phyloP scores from a whole-genome alignment of 1,284 basidiomycete genomes.

The Boletellus sp. region DNA sequence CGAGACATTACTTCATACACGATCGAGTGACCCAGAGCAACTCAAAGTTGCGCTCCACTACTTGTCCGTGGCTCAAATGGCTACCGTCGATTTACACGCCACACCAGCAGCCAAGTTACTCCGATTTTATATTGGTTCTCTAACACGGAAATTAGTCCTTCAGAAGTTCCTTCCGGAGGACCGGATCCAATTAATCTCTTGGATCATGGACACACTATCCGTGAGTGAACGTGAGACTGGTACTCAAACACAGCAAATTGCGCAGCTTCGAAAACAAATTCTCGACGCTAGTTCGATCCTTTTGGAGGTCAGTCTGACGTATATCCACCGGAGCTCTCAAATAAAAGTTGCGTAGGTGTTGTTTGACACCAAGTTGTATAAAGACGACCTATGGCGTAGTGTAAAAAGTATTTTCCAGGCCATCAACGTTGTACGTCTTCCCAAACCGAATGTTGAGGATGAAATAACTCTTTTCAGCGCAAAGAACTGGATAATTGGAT shows the following conservation, averaged over 20 bases:
- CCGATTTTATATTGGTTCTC: conserved; percentile 47
- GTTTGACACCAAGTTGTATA: conserved; percentile 31
- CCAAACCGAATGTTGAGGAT: conserved; percentile 5
- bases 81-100: conserved; percentile 42
- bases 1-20: conserved; percentile 34
- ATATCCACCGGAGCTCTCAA: neutral
- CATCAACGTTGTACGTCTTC: conserved; percentile 41
- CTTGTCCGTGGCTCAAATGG: conserved; percentile 45
- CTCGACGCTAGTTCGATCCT: conserved; percentile 46
- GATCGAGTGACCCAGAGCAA: conserved; percentile 35
- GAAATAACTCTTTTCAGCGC: conserved; percentile 38
- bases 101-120: conserved; percentile 46
- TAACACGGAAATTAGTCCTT: conserved; percentile 48
- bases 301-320: conserved; percentile 42
- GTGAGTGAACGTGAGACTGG: conserved; percentile 30
- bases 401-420: conserved; percentile 40
- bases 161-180: conserved; percentile 42
- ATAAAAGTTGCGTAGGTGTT: conserved; percentile 31
- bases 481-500: conserved; percentile 43
- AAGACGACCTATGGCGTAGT: conserved; percentile 35
- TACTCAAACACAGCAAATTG: conserved; percentile 19
- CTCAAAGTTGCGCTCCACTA: conserved; percentile 41
- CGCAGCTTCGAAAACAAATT: conserved; percentile 40
- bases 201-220: conserved; percentile 38
- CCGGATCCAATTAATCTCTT: conserved; percentile 42